A percentile compares a stretch with the other conserved stretches of the same genome.
Conservation (phyloP, 1,284 basidiomycete genomes). For the Puccinia polysora region DNA sequence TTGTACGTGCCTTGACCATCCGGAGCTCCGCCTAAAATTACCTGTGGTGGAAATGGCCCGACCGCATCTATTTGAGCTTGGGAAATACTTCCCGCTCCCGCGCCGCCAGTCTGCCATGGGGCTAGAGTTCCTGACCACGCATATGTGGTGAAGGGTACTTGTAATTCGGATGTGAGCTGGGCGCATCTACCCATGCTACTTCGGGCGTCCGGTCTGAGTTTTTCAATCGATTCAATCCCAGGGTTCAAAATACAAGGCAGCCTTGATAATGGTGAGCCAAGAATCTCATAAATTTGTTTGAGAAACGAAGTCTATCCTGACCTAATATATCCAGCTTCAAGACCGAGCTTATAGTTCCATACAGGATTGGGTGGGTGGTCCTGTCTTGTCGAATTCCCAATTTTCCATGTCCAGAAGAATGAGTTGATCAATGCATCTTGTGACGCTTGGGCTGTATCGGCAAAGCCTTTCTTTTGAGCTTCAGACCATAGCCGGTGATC, state of each 20-base stretch:
- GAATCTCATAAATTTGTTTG: too few relatives aligned
- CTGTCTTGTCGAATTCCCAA: constrained; percentile 64
- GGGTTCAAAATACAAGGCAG: neutral
- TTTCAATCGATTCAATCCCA: too few relatives aligned
- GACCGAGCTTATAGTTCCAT: constrained; percentile 49
- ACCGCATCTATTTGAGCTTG: constrained; percentile 24
- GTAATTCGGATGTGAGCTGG: neutral
- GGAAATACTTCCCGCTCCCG: constrained; percentile 13
- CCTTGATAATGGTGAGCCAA: neutral
- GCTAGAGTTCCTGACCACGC: constrained; percentile 7
- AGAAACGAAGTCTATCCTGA: constrained; percentile 4
- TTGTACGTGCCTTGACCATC: constrained; percentile 28
- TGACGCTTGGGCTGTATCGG: constrained; percentile 18
- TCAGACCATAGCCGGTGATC: constrained; percentile 34
- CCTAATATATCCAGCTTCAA: constrained; percentile 42
- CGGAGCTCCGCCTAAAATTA: constrained; percentile 17
- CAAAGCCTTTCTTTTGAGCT: constrained; percentile 23
- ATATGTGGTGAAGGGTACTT: constrained; percentile 3
- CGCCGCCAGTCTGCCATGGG: constrained; percentile 37
- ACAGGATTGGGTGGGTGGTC: constrained; percentile 68
- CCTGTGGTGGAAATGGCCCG: constrained; percentile 33
- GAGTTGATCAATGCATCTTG: constrained; percentile 52
- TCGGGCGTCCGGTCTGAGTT: constrained; percentile 35
- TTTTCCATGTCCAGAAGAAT: constrained; percentile 82
- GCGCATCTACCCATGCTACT: constrained; percentile 21